Evolutionary conservation across 768 basidiomycete species (phyloP).

Genomic region (Lactarius akahatsu): DNA sequence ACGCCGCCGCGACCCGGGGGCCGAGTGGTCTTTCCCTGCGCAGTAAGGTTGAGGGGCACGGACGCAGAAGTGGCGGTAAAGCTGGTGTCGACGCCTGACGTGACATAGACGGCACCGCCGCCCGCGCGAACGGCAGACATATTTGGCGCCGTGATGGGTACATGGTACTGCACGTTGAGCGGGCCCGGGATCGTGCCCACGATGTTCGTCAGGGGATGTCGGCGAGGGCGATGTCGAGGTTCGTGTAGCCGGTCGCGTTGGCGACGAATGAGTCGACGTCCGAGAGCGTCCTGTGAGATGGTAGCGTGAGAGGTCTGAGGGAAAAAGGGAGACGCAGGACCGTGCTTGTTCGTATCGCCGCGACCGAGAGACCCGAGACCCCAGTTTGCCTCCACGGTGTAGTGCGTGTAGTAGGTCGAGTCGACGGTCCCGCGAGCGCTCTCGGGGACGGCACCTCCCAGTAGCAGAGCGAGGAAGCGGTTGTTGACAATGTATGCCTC

Average conservation of each 20-base stretch:
- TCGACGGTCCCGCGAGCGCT: conserved; percentile 47
- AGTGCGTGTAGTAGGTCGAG: conserved; percentile 58
- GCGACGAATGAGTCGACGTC: too few species aligned
- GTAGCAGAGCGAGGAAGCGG: conserved; percentile 44
- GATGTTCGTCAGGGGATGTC: too few species aligned
- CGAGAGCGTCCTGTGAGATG: not conserved
- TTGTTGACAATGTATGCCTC: conserved; percentile 46
- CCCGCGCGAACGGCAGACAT: too few species aligned
- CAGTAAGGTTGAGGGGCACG: conserved; percentile 23
- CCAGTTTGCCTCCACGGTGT: conserved; percentile 29
- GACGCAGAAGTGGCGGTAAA: conserved; percentile 33
- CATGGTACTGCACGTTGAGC: too few species aligned
- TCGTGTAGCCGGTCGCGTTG: too few species aligned
- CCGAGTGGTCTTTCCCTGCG: conserved; percentile 29
- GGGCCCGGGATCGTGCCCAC: too few species aligned
- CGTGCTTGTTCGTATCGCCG: conserved; percentile 42
- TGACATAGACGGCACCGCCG: too few species aligned
- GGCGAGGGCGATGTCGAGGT: too few species aligned
- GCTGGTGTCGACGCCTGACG: conserved; percentile 36
- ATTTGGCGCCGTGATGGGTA: too few species aligned
- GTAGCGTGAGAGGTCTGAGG: not conserved
- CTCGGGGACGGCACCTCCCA: conserved; percentile 48
- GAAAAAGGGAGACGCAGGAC: not conserved
- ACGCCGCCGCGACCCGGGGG: not conserved
- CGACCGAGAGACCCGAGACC: too few species aligned